phyloP scores from a whole-genome alignment of 345 rosid species.

The Linum usitatissimum region DNA sequence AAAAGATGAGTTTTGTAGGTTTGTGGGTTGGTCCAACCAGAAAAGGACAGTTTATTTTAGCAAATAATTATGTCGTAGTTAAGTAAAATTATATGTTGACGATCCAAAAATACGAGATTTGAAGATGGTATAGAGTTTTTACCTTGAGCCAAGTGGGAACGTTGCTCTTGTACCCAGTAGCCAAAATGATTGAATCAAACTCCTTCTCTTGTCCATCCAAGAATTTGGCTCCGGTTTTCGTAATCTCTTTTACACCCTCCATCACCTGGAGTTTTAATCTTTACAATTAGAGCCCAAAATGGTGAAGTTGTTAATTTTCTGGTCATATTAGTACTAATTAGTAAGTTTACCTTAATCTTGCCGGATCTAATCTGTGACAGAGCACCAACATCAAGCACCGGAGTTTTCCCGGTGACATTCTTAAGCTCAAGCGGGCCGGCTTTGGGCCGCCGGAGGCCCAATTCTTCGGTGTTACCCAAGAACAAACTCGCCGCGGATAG shows the following conservation, averaged over 20 bases:
- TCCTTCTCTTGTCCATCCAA: constrained; percentile 65
- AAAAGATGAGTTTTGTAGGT: background rate
- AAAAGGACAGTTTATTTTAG: background rate
- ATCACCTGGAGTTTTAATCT: constrained; percentile 34
- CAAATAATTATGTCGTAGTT: too few species aligned
- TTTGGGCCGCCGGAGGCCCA: constrained; percentile 81
- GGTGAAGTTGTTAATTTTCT: background rate
- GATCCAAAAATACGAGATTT: background rate
- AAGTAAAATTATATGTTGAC: too few species aligned
- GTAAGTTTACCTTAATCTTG: constrained; percentile 48
- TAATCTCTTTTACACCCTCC: constrained; percentile 63
- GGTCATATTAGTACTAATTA: background rate
- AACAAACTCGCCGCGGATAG: constrained; percentile 35
- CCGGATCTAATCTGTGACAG: constrained; percentile 58
- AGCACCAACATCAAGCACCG: constrained; percentile 83
- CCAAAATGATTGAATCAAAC: constrained; percentile 69
- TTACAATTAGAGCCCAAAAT: background rate
- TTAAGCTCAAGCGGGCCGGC: constrained; percentile 88
- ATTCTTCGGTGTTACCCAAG: constrained; percentile 54
- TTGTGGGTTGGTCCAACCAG: background rate
- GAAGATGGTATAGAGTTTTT: background rate
- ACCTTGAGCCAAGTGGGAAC: constrained; percentile 95
- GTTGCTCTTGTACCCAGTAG: constrained; percentile 88
- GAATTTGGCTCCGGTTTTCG: constrained; percentile 55
- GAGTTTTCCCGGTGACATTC: constrained; percentile 76